A percentile compares a stretch with the other conserved stretches of the same genome.
Conservation (phyloP, 2,329 filamentous ascomycete species). For the Kalaharituber pfeilii region DNA sequence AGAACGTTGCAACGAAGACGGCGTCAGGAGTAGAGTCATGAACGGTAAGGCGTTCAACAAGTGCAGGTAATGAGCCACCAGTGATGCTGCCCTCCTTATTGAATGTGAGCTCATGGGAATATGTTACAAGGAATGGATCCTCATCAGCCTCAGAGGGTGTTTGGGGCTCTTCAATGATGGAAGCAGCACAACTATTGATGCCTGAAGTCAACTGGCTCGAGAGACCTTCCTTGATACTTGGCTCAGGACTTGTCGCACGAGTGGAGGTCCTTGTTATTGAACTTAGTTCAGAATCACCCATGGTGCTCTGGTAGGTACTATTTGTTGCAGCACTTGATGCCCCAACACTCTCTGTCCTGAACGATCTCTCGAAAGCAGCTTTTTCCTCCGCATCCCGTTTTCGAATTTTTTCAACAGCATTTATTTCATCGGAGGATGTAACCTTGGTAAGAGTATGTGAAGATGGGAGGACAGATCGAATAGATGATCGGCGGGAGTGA, state of each 20-base stretch:
- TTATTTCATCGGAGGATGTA: not conserved
- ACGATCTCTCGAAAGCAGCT: conserved; percentile 25
- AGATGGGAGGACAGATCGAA: not conserved
- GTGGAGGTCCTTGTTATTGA: conserved; percentile 69
- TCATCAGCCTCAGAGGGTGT: conserved; percentile 9
- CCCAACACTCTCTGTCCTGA: conserved; percentile 51
- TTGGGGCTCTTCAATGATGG: conserved; percentile 16
- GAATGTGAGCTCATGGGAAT: conserved; percentile 73
- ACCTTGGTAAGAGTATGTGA: not conserved
- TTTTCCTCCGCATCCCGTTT: conserved; percentile 27
- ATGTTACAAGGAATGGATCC: conserved; percentile 60
- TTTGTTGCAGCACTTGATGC: conserved; percentile 54
- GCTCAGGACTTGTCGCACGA: conserved; percentile 70
- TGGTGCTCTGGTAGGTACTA: conserved; percentile 56
- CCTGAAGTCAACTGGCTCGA: not conserved
- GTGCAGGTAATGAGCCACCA: conserved; percentile 71
- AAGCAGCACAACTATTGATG: no score
- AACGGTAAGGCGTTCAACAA: conserved; percentile 86
- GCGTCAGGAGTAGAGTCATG: conserved; percentile 85
- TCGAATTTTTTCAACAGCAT: conserved; percentile 20
- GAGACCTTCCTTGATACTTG: conserved; percentile 14
- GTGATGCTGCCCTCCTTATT: conserved; percentile 93
- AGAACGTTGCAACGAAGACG: conserved; percentile 85
- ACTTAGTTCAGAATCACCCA: conserved; percentile 63
- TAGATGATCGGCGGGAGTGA: not conserved